These are phyloP conservation scores for Amanita molliuscula DNA, from an alignment of 768 basidiomycete genomes.

Conservation along the genomic window DNA sequence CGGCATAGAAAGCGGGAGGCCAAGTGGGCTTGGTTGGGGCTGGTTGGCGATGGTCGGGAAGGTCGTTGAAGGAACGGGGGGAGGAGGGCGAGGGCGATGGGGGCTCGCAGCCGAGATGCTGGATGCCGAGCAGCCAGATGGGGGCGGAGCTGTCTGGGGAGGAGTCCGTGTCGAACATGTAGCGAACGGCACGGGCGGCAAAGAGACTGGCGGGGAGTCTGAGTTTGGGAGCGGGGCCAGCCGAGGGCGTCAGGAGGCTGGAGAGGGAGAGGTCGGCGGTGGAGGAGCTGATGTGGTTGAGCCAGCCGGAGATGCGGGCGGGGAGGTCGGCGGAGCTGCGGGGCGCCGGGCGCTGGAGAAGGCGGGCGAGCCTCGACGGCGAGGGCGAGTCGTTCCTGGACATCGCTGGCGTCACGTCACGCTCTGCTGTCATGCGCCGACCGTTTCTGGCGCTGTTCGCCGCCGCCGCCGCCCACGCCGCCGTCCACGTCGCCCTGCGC, in stretches of 20 bases:
- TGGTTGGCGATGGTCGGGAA: background rate
- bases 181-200: constrained; percentile 75
- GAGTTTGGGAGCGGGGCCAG: constrained; percentile 16
- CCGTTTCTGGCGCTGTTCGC: background rate
- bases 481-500: constrained; percentile 44
- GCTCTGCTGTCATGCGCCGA: background rate
- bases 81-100: constrained; percentile 9
- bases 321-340: no score
- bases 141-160: constrained; percentile 74
- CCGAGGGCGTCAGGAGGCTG: constrained; percentile 34
- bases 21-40: constrained; percentile 37
- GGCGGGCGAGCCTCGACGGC: background rate
- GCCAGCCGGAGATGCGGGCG: constrained; percentile 70
- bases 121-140: constrained; percentile 86
- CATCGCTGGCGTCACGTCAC: background rate
- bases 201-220: constrained; percentile 36
- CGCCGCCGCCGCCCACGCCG: background rate
- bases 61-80: constrained; percentile 5
- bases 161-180: constrained; percentile 86
- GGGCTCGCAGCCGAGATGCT: constrained; percentile 66
- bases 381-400: background rate
- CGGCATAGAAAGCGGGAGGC: constrained; percentile 78
- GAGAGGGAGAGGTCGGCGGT: constrained; percentile 65
- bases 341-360: background rate
- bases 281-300: constrained; percentile 66